Evolutionary conservation across 176 grass and related monocot species (phyloP), one percentile per base, ranked within the genome.

Genomic region (Dactylis glomerata): DNA sequence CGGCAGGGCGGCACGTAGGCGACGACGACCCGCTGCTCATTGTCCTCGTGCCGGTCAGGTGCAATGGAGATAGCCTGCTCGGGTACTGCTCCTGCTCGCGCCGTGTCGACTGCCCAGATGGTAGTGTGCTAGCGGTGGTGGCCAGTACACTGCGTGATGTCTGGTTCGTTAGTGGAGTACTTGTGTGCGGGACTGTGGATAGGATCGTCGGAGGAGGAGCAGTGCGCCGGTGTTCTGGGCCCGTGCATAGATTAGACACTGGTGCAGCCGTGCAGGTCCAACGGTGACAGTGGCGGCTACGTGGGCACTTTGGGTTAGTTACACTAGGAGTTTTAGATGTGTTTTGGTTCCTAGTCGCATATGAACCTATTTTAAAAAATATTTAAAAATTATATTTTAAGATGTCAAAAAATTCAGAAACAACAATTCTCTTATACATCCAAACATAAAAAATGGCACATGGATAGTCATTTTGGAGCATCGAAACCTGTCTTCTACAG

Each of bases 1-100:
- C 73, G 51, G 19, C 58, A 33, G 42, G 49, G 27, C 44, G 63
- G 73, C 86, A 70, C 79, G 86, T 44, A 28, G 61, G 22, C 86
- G 17, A 36, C n/a, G n/a, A n/a, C n/a, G n/a, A n/a, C n/a, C n/a
- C 50, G 42, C 62, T 17, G 73, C 38, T 9, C 77, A 78, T 1
- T 8, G 40, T 41, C 40, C 36, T 14, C 66, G 66, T 68, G 57
- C 46, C 17, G 59, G 33, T 33, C 70, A 73, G n/a, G 84, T 80
- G 52, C 84, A 50, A 62, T 73, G 83, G 36, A 44, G 19, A 33
- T 65, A 14, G 52, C 40, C n/a, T n/a, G 19, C 42, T 38, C 57
- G 6, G 16, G 45, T 85, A 45, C 44, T 41, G 20, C 65, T n/a
- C n/a, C 4, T 38, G 40, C 40, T 45, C n/a, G 9, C 45, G 52